Percentiles rank a stretch among this genome's conserved stretches.
Conservation (phyloP, 2,329 filamentous ascomycete genomes). For the Pseudocercospora fuligena region DNA sequence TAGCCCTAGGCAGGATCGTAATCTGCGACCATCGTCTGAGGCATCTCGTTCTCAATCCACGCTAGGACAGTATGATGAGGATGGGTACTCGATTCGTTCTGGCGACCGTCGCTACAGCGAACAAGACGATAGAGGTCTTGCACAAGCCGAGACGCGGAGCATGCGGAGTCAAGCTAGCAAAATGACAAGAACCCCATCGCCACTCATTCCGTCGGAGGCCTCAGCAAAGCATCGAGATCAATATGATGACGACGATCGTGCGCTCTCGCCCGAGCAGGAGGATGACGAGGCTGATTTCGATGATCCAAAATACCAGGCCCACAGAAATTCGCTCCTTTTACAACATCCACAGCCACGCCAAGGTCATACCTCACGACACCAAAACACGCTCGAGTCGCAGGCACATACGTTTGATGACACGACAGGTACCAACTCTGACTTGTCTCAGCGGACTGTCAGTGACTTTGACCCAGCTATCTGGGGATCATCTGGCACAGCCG, state of each 20-base stretch:
- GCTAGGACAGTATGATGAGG: constrained; percentile 60
- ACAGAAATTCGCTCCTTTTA: constrained; percentile 78
- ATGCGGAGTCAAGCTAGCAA: constrained; percentile 42
- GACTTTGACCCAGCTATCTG: constrained; percentile 54
- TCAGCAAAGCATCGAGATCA: constrained; percentile 31
- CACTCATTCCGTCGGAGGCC: constrained; percentile 61
- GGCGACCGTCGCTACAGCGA: constrained; percentile 57
- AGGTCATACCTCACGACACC: constrained; percentile 74
- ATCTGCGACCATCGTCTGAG: constrained; percentile 60
- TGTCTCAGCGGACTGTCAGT: constrained; percentile 41
- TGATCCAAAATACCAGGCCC: constrained; percentile 80
- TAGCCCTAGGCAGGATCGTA: constrained; percentile 34
- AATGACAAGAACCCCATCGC: constrained; percentile 52
- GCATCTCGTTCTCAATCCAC: constrained; percentile 81
- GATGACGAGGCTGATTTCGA: constrained; percentile 43
- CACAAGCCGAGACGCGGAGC: constrained; percentile 36
- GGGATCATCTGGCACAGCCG: constrained; percentile 48
- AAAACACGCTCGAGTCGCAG: constrained; percentile 73
- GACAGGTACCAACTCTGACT: constrained; percentile 40
- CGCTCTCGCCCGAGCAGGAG: constrained; percentile 34
- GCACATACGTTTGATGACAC: constrained; percentile 64
- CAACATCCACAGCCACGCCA: constrained; percentile 79
- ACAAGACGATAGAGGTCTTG: constrained; percentile 30
- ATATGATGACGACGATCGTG: constrained; percentile 28
- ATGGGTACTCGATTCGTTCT: constrained; percentile 60